These are phyloP conservation scores for Annulohypoxylon stygium DNA, from an alignment of 495 filamentous ascomycete genomes.

Conservation along the genomic window DNA sequence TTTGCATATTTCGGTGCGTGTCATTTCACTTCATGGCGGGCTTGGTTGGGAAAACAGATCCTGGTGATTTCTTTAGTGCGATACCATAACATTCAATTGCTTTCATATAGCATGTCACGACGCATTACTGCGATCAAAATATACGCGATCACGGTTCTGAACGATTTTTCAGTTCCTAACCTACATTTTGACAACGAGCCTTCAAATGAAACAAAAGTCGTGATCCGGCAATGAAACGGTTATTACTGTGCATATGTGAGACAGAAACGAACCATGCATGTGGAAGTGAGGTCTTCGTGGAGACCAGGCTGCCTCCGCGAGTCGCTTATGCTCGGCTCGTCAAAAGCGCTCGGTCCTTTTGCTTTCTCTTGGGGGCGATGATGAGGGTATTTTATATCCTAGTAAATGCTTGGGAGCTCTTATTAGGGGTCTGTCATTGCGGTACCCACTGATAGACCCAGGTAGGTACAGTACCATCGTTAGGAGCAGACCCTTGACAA, in stretches of 20 bases:
- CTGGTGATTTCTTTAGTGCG: constrained; percentile 27
- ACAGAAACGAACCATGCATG: background rate
- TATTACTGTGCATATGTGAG: background rate
- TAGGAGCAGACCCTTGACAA: background rate
- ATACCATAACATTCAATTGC: constrained; percentile 16
- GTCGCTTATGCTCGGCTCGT: background rate
- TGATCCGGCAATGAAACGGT: background rate
- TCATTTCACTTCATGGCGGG: constrained; percentile 24
- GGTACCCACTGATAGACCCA: background rate
- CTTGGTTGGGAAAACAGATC: constrained; percentile 21
- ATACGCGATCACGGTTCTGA: constrained; percentile 1
- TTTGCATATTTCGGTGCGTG: constrained; percentile 29
- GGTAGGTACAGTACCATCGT: background rate
- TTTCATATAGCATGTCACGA: constrained; percentile 10
- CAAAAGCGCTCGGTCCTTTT: background rate
- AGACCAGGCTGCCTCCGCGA: background rate
- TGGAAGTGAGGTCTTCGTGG: background rate
- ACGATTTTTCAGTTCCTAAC: background rate
- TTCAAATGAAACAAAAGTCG: background rate
- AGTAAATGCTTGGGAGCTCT: background rate
- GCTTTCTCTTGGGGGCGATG: background rate
- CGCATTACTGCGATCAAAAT: constrained; percentile 3
- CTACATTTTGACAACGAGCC: background rate
- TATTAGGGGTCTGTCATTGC: constrained; percentile 7
- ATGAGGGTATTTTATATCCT: background rate